phyloP scores from a whole-genome alignment of 2,329 filamentous ascomycete genomes.

The Sclerotinia nivalis region DNA sequence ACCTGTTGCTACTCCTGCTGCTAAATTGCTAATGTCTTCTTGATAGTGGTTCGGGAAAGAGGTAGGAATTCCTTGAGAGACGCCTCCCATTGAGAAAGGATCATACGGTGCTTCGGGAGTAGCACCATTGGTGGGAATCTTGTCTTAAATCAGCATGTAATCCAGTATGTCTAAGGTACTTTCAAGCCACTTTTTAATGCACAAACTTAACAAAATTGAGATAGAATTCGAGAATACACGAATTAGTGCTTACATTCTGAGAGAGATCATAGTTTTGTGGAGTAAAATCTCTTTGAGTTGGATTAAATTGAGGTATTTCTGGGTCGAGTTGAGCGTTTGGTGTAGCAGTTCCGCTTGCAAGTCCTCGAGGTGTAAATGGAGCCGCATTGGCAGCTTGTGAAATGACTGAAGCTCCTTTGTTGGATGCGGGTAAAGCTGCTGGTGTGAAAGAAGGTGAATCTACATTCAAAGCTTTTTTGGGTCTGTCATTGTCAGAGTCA shows the following conservation, averaged over 20 bases:
- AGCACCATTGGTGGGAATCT: constrained; percentile 51
- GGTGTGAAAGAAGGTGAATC: constrained; percentile 96
- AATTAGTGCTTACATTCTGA: constrained; percentile 46
- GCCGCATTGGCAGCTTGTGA: constrained; percentile 88
- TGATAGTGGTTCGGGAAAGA: constrained; percentile 74
- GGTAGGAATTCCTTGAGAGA: constrained; percentile 53
- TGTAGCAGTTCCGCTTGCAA: constrained; percentile 42
- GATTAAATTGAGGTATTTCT: constrained; percentile 54
- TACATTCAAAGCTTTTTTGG: constrained; percentile 84
- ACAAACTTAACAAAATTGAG: neutral
- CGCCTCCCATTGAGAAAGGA: constrained; percentile 62
- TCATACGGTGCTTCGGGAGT: constrained; percentile 58
- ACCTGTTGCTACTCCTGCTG: constrained; percentile 41
- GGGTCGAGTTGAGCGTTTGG: constrained; percentile 37
- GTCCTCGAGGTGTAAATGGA: constrained; percentile 74
- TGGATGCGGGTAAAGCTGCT: constrained; percentile 49
- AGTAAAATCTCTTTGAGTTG: constrained; percentile 59
- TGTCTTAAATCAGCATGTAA: constrained; percentile 28
- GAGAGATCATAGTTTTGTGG: constrained; percentile 56
- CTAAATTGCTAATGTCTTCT: constrained; percentile 61
- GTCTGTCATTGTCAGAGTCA: constrained; percentile 40
- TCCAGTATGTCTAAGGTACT: neutral
- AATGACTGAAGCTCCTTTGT: constrained; percentile 75
- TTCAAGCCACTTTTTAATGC: neutral
- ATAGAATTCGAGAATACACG: neutral